Evolutionary conservation across 2,329 filamentous ascomycete genomes (phyloP), one percentile per base, ranked within the genome.

Genomic region (Fusarium odoratissimum): DNA sequence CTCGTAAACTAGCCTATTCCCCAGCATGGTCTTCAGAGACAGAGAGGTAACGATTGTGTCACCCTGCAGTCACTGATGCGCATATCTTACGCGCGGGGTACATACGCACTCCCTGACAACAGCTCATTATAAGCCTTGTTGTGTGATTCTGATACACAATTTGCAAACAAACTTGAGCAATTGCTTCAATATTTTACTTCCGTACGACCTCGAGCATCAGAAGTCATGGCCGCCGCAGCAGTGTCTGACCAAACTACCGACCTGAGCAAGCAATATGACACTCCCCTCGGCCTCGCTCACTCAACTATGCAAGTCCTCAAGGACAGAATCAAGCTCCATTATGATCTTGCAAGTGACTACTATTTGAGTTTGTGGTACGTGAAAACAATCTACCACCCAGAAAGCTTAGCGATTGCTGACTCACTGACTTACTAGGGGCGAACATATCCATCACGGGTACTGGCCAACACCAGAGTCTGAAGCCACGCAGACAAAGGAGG

Each of bases 371-470:
- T 91, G 25, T 91, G 89, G 89, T 90, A 83, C 21, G 73, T 73
- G 31, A 13, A 31, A 35, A 23, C 35, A 28, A 30, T 51, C 14
- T 28, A n/a, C 16, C 23, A 60, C 30, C 25, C 23, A 48, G 31
- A 28, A 40, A 23, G 35, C 37, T 42, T 33, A 23, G 25, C 44
- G 7, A 45, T 37, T 42, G 41, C 63, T 49, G n/a, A 58, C 59
- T 48, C 42, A 35, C 57, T 69, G 45, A 25, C 59, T 48, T 33
- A 65, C 40, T 51, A 90, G 88, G 88, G 89, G 89, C 60, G 88
- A 90, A 76, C 89, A 91, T 74, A 90, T 91, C 76, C 89, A 91
- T 76, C 89, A 91, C 71, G 89, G 89, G 60, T 90, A 90, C 77
- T 91, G 89, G 83, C 83, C 86, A 30, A 83, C 84, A 6, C 76